Evolutionary conservation across 768 basidiomycete genomes (phyloP), one percentile per base, ranked within the genome.

Genomic region (Trametes elegans): DNA sequence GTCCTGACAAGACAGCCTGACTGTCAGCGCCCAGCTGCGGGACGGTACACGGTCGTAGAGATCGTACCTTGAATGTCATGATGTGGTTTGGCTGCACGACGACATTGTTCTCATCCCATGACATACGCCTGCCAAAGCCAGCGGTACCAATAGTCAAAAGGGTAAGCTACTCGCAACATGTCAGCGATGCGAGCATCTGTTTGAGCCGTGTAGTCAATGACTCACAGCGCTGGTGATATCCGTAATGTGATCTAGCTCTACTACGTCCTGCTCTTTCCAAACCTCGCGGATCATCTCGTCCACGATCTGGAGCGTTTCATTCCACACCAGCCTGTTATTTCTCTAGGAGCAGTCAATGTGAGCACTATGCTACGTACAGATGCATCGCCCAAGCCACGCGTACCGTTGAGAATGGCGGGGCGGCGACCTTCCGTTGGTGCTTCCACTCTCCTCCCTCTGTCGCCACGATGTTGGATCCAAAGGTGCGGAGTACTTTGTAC

Each of bases 371-470:
- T n/a, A 32, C 6, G 13, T 24, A n/a, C n/a, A 14, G 32, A 18
- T 7, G 31, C 26, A 2, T 29, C 10, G n/a, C 27, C 10, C 1
- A 26, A 29, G 28, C 38, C n/a, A 35, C 13, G 58, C 69, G 39
- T 50, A 83, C 83, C 65, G 85, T 83, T 6, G 81, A 81, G 64
- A 87, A 87, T 0, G 83, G 79, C n/a, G 84, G 83, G 1, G 81
- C 82, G 16, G 78, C 71, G 36, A 87, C 77, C 64, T 81, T 83
- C 41, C 84, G 70, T 58, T 83, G 84, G 27, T 77, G 77, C 66
- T 84, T 84, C 85, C 85, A 88, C 55, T 81, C 74, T 3, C 81
- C 78, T 19, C 79, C 81, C 60, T 87, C 85, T 0, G 82, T 80
- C 2, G 75, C 77, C n/a, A 88, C 76, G 39, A 87, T 81, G 58